Base-by-base conservation (phyloP, 768 basidiomycete genomes). In the Clitopilus passeckerianus region DNA sequence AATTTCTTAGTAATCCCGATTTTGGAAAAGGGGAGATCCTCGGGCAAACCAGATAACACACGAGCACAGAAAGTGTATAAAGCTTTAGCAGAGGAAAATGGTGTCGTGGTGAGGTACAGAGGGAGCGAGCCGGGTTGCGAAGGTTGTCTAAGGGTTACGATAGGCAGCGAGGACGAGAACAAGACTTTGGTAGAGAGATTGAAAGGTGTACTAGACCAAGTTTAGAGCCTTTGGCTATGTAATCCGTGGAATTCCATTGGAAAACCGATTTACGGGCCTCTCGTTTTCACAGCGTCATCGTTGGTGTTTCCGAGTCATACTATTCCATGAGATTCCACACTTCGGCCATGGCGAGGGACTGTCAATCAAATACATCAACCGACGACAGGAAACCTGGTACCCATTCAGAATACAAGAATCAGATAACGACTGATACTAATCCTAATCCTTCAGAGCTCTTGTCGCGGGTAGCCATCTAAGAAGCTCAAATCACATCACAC, bases 1-100 rank as follows among this genome's bases (percentile, higher is more conserved):
- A 99, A 99, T 71, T 99, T 99, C 67, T 69, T 98, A 34, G 53
- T 98, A 66, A 80, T 93, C 0, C 92, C 91, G 12, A 78, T 98
- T 22, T 74, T 93, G 9, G 79, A 79, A 44, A 75, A 73, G 27
- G 27, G 27, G 27, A 30, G 27, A 30, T 30, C 27, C 27, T 30
- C 27, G 27, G 46, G 46, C 16, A n/a, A 50, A 50, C 46, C 46
- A 12, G 72, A 72, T 14, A 92, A 83, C 61, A 69, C 56, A 20
- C 80, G 90, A 15, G 84, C 93, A 0, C 73, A 76, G 54, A 72
- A 68, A 56, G 78, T 94, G 23, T 98, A 98, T 73, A 88, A 85
- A 68, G 74, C 81, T 9, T 78, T 98, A 59, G 97, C 97, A 4
- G 94, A 95, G 70, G 79, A 86, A 57, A 80, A 84, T 61, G 91